Evolutionary conservation across 2,329 filamentous ascomycete genomes (phyloP).

Genomic region (Thermoascus crustaceus): DNA sequence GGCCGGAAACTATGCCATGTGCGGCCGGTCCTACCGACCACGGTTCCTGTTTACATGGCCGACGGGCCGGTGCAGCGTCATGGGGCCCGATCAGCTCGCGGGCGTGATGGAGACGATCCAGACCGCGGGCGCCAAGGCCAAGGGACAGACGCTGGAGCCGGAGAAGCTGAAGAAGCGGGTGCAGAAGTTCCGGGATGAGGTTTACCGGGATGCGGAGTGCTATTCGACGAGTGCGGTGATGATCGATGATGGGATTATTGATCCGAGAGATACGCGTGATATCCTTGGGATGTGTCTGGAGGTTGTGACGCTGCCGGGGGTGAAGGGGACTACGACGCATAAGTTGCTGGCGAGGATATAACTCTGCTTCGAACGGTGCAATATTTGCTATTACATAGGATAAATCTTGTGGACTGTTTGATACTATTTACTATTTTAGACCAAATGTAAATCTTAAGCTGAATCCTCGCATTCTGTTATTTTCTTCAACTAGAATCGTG

Average conservation of each 20-base stretch:
- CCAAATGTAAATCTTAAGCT: too few species aligned
- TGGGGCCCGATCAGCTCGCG: constrained; percentile 34
- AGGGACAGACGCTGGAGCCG: constrained; percentile 15
- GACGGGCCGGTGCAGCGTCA: constrained; percentile 32
- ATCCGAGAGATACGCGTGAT: constrained; percentile 31
- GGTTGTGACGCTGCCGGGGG: constrained; percentile 17
- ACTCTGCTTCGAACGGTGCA: too few species aligned
- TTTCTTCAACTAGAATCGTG: too few species aligned
- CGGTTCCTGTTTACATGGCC: constrained; percentile 39
- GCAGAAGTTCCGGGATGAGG: constrained; percentile 18
- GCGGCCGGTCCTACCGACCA: constrained; percentile 34
- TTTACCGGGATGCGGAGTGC: constrained; percentile 24
- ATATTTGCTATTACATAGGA: too few species aligned
- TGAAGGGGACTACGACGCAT: constrained; percentile 20
- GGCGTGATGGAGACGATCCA: constrained; percentile 34
- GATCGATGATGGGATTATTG: constrained; percentile 32
- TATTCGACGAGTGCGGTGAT: constrained; percentile 26
- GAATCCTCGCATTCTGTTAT: too few species aligned
- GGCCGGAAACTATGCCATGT: constrained; percentile 43
- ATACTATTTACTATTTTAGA: too few species aligned
- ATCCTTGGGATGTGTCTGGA: constrained; percentile 32
- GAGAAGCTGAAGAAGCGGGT: constrained; percentile 19
- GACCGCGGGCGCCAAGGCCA: constrained; percentile 17
- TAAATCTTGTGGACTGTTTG: too few species aligned
- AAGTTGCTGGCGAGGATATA: constrained; percentile 18